Percentiles rank a stretch among this genome's conserved stretches.
These are phyloP conservation scores for Musa acuminata DNA, from an alignment of 176 grass and related monocot species.

Conservation along the genomic window DNA sequence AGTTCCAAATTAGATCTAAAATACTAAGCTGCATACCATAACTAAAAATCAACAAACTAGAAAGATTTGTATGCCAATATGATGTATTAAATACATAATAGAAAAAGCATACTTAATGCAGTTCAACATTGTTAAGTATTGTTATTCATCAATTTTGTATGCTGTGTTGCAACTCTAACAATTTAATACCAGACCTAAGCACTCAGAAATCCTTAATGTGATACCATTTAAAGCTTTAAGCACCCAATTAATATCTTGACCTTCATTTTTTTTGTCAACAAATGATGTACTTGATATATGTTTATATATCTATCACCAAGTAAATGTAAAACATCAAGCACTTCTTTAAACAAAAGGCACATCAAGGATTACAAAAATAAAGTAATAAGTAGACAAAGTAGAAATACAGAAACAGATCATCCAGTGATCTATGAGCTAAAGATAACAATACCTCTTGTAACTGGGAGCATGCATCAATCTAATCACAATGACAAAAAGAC, in stretches of 20 bases:
- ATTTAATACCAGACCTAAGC: neutral
- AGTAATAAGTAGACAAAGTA: neutral
- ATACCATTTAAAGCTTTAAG: neutral
- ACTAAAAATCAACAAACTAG: no score
- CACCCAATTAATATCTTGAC: neutral
- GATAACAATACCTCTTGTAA: constrained; percentile 34
- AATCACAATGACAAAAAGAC: constrained; percentile 36
- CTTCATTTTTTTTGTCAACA: neutral
- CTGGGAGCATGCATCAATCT: constrained; percentile 17
- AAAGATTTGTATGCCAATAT: no score
- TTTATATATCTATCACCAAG: neutral
- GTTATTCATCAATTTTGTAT: no score
- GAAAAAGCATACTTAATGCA: no score
- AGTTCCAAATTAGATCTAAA: no score
- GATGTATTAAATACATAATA: no score
- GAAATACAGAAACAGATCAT: neutral
- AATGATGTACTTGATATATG: neutral
- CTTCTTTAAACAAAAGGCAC: neutral
- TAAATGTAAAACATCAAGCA: neutral
- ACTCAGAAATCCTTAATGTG: neutral
- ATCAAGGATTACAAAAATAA: neutral
- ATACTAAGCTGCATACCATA: no score
- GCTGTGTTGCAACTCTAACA: neutral
- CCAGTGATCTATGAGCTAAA: neutral
- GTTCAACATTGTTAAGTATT: no score